These are phyloP conservation scores for Fusarium stilboides DNA, from an alignment of 2,329 filamentous ascomycete species.

Conservation along the genomic window DNA sequence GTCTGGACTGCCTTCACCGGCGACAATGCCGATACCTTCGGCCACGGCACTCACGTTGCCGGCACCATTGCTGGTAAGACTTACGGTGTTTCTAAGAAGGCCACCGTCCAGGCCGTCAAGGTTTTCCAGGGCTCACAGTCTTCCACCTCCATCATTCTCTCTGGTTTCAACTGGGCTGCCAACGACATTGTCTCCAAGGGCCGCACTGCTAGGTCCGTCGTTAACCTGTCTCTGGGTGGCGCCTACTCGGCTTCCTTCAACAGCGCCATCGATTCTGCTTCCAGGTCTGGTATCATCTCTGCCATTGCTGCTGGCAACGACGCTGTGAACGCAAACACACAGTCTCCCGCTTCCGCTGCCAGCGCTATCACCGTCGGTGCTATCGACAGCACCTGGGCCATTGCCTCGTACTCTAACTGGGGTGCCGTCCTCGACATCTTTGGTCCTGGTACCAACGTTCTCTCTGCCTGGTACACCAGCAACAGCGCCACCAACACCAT, in stretches of 20 bases:
- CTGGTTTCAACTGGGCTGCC: constrained; percentile 60
- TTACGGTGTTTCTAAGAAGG: constrained; percentile 61
- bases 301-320: constrained; percentile 71
- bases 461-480: constrained; percentile 65
- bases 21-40: constrained; percentile 52
- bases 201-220: constrained; percentile 60
- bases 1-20: constrained; percentile 49
- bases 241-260: constrained; percentile 63
- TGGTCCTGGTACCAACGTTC: constrained; percentile 63
- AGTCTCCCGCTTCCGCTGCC: constrained; percentile 53
- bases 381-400: constrained; percentile 56
- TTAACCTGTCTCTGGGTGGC: constrained; percentile 72
- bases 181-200: constrained; percentile 60
- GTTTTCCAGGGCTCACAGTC: constrained; percentile 56
- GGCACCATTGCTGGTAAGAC: constrained; percentile 56
- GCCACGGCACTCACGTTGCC: constrained; percentile 61
- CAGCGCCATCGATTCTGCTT: constrained; percentile 63
- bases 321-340: constrained; percentile 47
- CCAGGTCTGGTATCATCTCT: constrained; percentile 63
- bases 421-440: constrained; percentile 66
- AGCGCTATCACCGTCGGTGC: constrained; percentile 55
- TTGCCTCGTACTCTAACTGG: constrained; percentile 66
- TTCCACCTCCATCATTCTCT: constrained; percentile 52
- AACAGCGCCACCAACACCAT: constrained; percentile 62
- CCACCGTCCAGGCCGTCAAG: constrained; percentile 63